phyloP scores from a whole-genome alignment of 192 early-diverging fungal species.

The Backusella psychrophila region DNA sequence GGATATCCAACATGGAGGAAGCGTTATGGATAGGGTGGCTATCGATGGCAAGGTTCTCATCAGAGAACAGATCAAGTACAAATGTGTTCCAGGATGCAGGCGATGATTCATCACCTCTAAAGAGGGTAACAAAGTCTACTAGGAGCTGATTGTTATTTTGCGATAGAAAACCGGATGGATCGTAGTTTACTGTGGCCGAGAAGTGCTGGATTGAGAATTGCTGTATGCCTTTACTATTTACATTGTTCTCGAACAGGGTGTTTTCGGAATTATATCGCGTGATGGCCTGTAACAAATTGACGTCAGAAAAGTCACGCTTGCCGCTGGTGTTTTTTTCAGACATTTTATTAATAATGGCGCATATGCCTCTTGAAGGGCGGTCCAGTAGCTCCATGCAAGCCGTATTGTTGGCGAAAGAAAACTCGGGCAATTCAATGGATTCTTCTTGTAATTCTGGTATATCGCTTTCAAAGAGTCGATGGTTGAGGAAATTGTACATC shows the following conservation, averaged over 20 bases:
- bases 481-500: conserved; percentile 53
- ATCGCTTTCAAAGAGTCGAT: conserved; percentile 49
- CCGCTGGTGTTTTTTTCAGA: conserved; percentile 33
- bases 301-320: conserved; percentile 39
- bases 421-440: conserved; percentile 52
- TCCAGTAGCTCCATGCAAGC: conserved; percentile 51
- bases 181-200: conserved; percentile 69
- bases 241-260: conserved; percentile 34
- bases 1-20: conserved; percentile 67
- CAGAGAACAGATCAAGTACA: conserved; percentile 69
- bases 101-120: conserved; percentile 55
- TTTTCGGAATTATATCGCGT: conserved; percentile 31
- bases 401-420: conserved; percentile 57
- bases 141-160: conserved; percentile 68
- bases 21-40: conserved; percentile 65
- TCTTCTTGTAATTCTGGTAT: conserved; percentile 47
- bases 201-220: conserved; percentile 76
- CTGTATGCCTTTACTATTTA: conserved; percentile 20
- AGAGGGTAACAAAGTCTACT: conserved; percentile 82
- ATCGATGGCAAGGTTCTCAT: conserved; percentile 65
- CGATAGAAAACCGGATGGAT: conserved; percentile 67
- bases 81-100: conserved; percentile 69
- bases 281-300: conserved; percentile 29
- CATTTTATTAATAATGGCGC: conserved; percentile 42
- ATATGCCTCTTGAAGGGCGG: conserved; percentile 46